phyloP scores from a whole-genome alignment of 2,329 filamentous ascomycete species.

The Ceratocystis destructans region DNA sequence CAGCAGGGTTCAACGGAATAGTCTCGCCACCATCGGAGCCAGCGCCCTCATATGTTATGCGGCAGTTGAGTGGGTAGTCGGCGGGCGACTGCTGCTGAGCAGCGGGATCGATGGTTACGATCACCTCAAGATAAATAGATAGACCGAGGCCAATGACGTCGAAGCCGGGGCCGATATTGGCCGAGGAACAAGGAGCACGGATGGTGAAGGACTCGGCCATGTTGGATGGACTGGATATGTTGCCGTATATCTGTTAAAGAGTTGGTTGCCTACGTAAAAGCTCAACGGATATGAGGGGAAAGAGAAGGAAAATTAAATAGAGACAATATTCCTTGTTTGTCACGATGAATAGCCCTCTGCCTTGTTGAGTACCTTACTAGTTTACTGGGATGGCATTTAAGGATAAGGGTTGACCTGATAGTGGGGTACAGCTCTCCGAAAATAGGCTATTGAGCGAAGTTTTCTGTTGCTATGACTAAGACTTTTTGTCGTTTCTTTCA shows the following conservation, averaged over 20 bases:
- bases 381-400: neutral
- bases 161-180: slow-evolving; percentile 95
- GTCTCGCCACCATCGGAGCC: slow-evolving; percentile 50
- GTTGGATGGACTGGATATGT: neutral
- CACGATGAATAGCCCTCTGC: neutral
- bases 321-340: neutral
- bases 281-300: neutral
- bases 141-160: slow-evolving; percentile 94
- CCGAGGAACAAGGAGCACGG: slow-evolving; percentile 82
- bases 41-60: slow-evolving; percentile 78
- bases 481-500: neutral
- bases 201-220: slow-evolving; percentile 51
- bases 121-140: slow-evolving; percentile 83
- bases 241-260: neutral
- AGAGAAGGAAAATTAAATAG: neutral
- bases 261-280: neutral
- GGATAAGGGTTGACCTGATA: neutral
- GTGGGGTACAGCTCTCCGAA: neutral
- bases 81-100: slow-evolving; percentile 31
- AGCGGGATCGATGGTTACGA: slow-evolving; percentile 58
- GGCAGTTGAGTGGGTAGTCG: slow-evolving; percentile 63
- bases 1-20: slow-evolving; percentile 69
- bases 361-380: neutral
- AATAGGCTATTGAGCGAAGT: neutral
- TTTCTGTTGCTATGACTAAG: neutral